Percentiles rank a stretch among this genome's conserved stretches.
phyloP scores from a whole-genome alignment of 768 basidiomycete species.

The Tylopilus rubrobrunneus region DNA sequence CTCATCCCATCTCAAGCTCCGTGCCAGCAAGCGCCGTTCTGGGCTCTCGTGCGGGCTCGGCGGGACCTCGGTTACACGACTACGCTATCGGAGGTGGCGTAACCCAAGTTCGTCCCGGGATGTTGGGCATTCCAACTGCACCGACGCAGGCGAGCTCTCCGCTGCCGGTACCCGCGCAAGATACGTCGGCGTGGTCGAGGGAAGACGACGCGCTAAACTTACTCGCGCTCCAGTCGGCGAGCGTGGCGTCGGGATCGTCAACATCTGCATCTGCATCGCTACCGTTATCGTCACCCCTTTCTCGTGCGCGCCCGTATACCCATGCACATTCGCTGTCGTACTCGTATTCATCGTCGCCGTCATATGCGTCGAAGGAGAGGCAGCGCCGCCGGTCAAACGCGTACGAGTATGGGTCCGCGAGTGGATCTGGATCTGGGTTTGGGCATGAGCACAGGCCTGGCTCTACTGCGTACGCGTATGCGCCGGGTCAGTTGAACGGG shows the following conservation, averaged over 20 bases:
- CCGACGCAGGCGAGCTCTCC: background rate
- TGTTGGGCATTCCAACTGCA: conserved; percentile 36
- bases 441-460: background rate
- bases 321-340: conserved; percentile 1
- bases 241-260: background rate
- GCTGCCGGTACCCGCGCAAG: conserved; percentile 1
- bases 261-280: conserved; percentile 17
- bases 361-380: background rate
- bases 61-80: conserved; percentile 64
- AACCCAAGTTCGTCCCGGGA: conserved; percentile 59
- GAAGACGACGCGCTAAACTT: conserved; percentile 27
- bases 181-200: conserved; percentile 1
- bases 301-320: background rate
- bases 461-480: conserved; percentile 1
- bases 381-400: conserved; percentile 15
- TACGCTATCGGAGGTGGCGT: conserved; percentile 48
- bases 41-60: background rate
- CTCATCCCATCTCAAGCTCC: conserved; percentile 44
- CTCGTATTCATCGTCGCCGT: conserved; percentile 6
- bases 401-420: conserved; percentile 6
- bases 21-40: conserved; percentile 37
- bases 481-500: conserved; percentile 26
- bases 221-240: conserved; percentile 20
- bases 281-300: background rate
- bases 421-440: background rate